Base-by-base conservation (phyloP, 371 early-diverging fungal genomes). In the Mortierella sp. region DNA sequence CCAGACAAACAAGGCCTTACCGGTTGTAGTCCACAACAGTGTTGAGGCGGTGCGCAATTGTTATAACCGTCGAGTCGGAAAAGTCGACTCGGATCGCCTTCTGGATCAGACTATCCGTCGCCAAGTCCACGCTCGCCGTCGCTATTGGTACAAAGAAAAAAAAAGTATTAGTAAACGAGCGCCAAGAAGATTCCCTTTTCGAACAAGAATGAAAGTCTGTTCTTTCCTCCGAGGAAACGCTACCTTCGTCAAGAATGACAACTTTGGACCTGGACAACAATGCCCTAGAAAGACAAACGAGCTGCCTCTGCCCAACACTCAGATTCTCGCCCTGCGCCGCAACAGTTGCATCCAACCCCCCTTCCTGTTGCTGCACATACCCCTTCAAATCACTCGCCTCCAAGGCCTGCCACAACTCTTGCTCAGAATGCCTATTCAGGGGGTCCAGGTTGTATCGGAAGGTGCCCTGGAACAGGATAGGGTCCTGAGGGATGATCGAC, bases 401-500 rank as follows among this genome's bases (percentile, higher is more conserved):
- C 54, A 99, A 88, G 1, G 93, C 96, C 37, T 88, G 79, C 98
- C 98, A 98, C 28, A 99, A 76, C 31, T 93, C 94, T 9, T 88
- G 92, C 83, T 98, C 98, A 11, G 91, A 87, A 48, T 92, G 88
- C 24, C 80, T 83, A 48, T 83, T 87, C 77, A 96, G 95, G 26
- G 98, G 98, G 90, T 98, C 98, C 81, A 97, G 82, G 81, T 95
- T 95, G 21, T 91, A 89, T 31, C 93, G 80, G 13, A 91, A 69
- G 1, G 89, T 90, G 4, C 89, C 97, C 53, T 88, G 88, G 90
- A 98, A 99, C 48, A 98, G 85, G 31, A 97, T 95, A 3, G 98
- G 98, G 76, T 98, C 99, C 89, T 99, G 99, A 34, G 99, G 98
- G 82, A 99, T 98, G 73, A 99, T 98, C 0, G 97, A 92, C 51